Conservation (phyloP, 441 rosid species). For the Manihot esculenta region DNA sequence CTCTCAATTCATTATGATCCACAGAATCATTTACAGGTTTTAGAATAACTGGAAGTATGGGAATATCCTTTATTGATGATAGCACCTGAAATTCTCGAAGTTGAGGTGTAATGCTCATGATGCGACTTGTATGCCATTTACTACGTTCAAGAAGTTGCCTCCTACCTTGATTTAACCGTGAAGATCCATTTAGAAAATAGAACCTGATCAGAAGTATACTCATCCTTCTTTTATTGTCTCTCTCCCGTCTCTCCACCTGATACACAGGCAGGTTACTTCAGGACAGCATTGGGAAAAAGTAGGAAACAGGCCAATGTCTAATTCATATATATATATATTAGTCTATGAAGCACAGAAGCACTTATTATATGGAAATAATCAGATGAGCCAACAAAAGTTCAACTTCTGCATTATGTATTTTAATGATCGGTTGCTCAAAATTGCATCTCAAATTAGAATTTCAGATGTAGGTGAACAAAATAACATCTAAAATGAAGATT, state of each 20-base stretch:
- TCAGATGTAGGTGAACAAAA: no score
- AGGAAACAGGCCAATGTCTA: background rate
- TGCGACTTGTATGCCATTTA: conserved; percentile 95
- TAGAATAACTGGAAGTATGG: conserved; percentile 74
- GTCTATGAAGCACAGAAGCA: no score
- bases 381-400: no score
- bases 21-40: conserved; percentile 53
- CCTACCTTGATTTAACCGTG: conserved; percentile 89
- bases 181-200: conserved; percentile 79
- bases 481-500: no score
- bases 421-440: no score
- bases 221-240: conserved; percentile 73
- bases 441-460: no score
- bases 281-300: conserved; percentile 16
- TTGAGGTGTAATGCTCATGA: conserved; percentile 90
- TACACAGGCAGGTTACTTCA: conserved; percentile 28
- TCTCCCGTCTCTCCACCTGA: conserved; percentile 98
- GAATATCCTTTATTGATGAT: conserved; percentile 71
- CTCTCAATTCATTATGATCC: conserved; percentile 37
- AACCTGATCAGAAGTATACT: conserved; percentile 73
- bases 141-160: conserved; percentile 92
- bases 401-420: no score
- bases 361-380: no score
- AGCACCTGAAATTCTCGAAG: conserved; percentile 96
- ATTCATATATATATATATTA: conserved; percentile 6